phyloP scores from a whole-genome alignment of 176 grass and related monocot species.

The Echinochloa phyllopogon region DNA sequence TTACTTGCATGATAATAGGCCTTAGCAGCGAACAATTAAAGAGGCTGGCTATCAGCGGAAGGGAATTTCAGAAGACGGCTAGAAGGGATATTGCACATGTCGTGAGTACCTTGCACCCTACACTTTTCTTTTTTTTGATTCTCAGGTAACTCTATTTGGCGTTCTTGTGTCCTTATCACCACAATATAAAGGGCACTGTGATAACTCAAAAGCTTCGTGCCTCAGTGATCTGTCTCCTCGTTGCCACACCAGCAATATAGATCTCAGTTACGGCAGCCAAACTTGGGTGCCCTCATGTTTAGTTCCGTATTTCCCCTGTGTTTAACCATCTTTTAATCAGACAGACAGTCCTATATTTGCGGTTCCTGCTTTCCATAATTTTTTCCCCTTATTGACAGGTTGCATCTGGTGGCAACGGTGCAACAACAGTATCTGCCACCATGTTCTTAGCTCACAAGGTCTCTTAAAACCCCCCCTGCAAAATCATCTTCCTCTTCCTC shows the following conservation, averaged over 20 bases:
- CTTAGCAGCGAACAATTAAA: constrained; percentile 72
- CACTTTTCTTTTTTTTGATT: background rate
- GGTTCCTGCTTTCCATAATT: background rate
- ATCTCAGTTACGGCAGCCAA: background rate
- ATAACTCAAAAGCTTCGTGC: background rate
- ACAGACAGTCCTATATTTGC: constrained; percentile 20
- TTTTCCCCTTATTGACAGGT: constrained; percentile 52
- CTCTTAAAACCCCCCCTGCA: background rate
- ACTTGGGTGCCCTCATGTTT: background rate
- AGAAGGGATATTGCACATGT: constrained; percentile 88
- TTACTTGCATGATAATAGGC: constrained; percentile 35
- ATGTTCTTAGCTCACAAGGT: constrained; percentile 98
- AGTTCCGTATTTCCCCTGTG: background rate
- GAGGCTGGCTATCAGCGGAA: constrained; percentile 77
- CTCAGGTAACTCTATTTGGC: background rate
- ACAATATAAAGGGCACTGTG: background rate
- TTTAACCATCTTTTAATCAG: background rate
- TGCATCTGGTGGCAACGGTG: constrained; percentile 71
- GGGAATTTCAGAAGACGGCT: constrained; percentile 77
- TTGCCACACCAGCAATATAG: background rate
- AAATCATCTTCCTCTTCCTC: background rate
- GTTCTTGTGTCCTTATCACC: background rate
- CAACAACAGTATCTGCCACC: constrained; percentile 92
- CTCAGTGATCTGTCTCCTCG: background rate
- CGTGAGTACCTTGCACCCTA: constrained; percentile 53